Evolutionary conservation across 2,329 filamentous ascomycete species (phyloP).

Genomic region (Fusarium sambucinum): DNA sequence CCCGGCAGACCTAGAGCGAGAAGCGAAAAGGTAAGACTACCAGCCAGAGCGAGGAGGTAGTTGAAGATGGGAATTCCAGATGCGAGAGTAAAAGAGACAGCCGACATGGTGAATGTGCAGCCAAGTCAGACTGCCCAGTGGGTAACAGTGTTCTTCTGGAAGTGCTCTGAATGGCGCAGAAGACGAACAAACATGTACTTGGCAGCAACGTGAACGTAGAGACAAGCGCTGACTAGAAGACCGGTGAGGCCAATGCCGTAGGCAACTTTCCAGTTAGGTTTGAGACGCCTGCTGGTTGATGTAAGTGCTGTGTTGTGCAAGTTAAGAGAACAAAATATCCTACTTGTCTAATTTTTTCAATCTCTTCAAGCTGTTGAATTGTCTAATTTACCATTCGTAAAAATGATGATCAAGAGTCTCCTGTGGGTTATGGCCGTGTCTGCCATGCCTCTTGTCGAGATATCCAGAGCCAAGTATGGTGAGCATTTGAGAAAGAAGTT

Average conservation of each 20-base stretch:
- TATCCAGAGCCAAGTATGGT: too few species aligned
- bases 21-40: slow-evolving; percentile 49
- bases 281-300: too few species aligned
- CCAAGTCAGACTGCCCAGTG: slow-evolving; percentile 56
- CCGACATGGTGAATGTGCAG: slow-evolving; percentile 43
- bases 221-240: slow-evolving; percentile 48
- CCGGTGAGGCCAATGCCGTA: slow-evolving; percentile 51
- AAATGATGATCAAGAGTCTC: too few species aligned
- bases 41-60: slow-evolving; percentile 51
- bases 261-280: slow-evolving; percentile 51
- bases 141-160: slow-evolving; percentile 51
- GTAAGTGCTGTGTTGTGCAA: too few species aligned
- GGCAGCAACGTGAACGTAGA: slow-evolving; percentile 55
- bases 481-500: slow-evolving; percentile 58
- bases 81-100: slow-evolving; percentile 41
- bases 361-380: too few species aligned
- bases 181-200: slow-evolving; percentile 58
- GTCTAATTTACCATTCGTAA: too few species aligned
- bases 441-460: too few species aligned
- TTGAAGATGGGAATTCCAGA: slow-evolving; percentile 48
- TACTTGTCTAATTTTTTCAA: too few species aligned
- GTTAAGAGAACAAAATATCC: too few species aligned
- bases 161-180: slow-evolving; percentile 53
- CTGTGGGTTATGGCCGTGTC: too few species aligned
- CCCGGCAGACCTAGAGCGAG: slow-evolving; percentile 49